A percentile compares a stretch with the other conserved stretches of the same genome.
These are phyloP conservation scores for Mycosarcoma maydis DNA, from an alignment of 1,284 basidiomycete species.

Conservation along the genomic window DNA sequence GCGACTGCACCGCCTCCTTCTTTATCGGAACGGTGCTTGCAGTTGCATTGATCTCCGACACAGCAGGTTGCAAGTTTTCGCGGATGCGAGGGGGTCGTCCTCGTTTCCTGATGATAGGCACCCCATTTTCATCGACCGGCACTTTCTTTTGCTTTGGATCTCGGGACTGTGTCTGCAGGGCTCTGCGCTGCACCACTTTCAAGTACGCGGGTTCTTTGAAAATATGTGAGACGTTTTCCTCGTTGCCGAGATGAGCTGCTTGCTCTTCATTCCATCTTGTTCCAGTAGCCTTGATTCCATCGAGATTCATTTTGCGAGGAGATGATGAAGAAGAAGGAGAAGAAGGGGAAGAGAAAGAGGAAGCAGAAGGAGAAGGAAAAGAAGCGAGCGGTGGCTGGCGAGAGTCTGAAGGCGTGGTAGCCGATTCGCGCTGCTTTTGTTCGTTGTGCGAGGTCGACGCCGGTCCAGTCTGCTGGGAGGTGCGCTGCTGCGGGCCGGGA, in stretches of 20 bases:
- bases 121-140: conserved; percentile 8
- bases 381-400: neutral
- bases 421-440: neutral
- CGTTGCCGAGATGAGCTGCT: neutral
- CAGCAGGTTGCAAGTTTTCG: neutral
- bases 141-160: neutral
- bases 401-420: neutral
- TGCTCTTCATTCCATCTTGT: neutral
- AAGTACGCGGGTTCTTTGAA: neutral
- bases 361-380: neutral
- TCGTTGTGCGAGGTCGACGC: neutral
- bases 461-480: neutral
- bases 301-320: neutral
- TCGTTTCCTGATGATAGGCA: conserved; percentile 2
- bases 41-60: neutral
- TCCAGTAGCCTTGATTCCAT: neutral
- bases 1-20: neutral
- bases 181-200: neutral
- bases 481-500: conserved; percentile 1
- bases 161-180: neutral
- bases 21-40: conserved; percentile 2
- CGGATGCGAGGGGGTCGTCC: conserved; percentile 16
- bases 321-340: neutral
- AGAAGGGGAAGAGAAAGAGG: neutral
- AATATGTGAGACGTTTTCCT: neutral